A percentile compares a stretch with the other conserved stretches of the same genome.
Conservation (phyloP, 768 basidiomycete genomes). For the Panus rudis region DNA sequence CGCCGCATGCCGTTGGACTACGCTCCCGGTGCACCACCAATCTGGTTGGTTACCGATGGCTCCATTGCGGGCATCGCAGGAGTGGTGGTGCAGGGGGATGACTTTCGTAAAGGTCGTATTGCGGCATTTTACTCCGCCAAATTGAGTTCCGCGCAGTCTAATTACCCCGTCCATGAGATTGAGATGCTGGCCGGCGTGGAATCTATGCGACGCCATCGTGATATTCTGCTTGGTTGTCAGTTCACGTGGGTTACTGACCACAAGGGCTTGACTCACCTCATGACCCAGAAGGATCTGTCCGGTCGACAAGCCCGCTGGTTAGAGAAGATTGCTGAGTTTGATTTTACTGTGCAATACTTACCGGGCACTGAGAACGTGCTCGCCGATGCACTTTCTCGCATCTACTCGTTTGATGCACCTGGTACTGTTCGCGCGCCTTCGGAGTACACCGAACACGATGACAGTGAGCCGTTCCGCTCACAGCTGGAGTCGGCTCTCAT, state of each 20-base stretch:
- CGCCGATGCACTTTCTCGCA: slow-evolving; percentile 17
- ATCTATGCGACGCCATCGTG: slow-evolving; percentile 27
- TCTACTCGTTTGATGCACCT: slow-evolving; percentile 16
- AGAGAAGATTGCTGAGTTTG: slow-evolving; percentile 21
- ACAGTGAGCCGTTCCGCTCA: neutral
- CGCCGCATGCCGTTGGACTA: slow-evolving; percentile 18
- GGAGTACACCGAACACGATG: slow-evolving; percentile 15
- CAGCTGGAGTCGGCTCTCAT: slow-evolving; percentile 4
- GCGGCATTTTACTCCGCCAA: slow-evolving; percentile 24
- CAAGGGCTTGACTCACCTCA: slow-evolving; percentile 16
- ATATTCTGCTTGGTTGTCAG: slow-evolving; percentile 15
- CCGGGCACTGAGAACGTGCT: slow-evolving; percentile 20
- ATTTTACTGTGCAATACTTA: slow-evolving; percentile 25
- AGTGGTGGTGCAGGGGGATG: slow-evolving; percentile 16
- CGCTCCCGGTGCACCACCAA: slow-evolving; percentile 7
- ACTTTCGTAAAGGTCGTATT: slow-evolving; percentile 10
- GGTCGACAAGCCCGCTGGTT: slow-evolving; percentile 23
- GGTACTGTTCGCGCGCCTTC: slow-evolving; percentile 15
- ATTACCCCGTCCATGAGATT: slow-evolving; percentile 33
- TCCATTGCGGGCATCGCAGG: slow-evolving; percentile 16
- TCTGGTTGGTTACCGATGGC: slow-evolving; percentile 21
- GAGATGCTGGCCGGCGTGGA: slow-evolving; percentile 32
- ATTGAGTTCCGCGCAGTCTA: slow-evolving; percentile 18
- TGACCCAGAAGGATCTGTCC: slow-evolving; percentile 18
- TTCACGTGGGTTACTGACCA: slow-evolving; percentile 26